Evolutionary conservation across 306 rosid genomes (phyloP).

Genomic region (Begonia peltatifolia): DNA sequence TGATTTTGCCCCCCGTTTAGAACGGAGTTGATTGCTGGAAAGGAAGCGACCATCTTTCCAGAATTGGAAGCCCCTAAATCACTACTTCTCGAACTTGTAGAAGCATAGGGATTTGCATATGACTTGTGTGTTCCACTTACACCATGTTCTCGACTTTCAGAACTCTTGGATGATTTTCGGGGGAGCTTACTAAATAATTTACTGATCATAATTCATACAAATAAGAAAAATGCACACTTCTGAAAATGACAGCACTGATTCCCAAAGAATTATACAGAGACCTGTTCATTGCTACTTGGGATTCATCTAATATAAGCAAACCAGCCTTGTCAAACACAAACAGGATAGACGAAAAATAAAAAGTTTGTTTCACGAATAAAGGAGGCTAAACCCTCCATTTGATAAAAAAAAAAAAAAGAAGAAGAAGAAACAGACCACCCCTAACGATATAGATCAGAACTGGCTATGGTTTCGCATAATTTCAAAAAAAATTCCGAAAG

Average conservation of each 20-base stretch:
- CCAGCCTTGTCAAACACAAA: neutral
- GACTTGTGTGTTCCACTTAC: slow-evolving; percentile 16
- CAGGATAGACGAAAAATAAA: neutral
- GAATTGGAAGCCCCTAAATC: slow-evolving; percentile 27
- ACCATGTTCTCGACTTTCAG: slow-evolving; percentile 31
- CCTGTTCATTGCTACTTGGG: neutral
- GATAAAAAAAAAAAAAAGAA: neutral
- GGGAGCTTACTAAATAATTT: slow-evolving; percentile 48
- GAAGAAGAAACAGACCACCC: neutral
- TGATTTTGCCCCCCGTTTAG: slow-evolving; percentile 20
- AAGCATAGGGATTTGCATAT: slow-evolving; percentile 25
- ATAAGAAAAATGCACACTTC: slow-evolving; percentile 3
- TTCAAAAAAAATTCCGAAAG: neutral
- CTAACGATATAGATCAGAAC: neutral
- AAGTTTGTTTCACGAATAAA: neutral
- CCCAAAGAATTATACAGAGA: neutral
- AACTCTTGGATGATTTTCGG: slow-evolving; percentile 40
- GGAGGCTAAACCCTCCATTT: neutral
- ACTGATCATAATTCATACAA: slow-evolving; percentile 41
- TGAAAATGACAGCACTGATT: slow-evolving; percentile 2
- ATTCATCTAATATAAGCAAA: neutral
- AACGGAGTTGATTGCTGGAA: slow-evolving; percentile 14
- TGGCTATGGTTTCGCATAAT: neutral
- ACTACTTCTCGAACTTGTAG: slow-evolving; percentile 20
- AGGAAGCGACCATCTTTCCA: slow-evolving; percentile 18